Evolutionary conservation across 208 protist species (phyloP).

Genomic region (Trypanosoma caninum): DNA sequence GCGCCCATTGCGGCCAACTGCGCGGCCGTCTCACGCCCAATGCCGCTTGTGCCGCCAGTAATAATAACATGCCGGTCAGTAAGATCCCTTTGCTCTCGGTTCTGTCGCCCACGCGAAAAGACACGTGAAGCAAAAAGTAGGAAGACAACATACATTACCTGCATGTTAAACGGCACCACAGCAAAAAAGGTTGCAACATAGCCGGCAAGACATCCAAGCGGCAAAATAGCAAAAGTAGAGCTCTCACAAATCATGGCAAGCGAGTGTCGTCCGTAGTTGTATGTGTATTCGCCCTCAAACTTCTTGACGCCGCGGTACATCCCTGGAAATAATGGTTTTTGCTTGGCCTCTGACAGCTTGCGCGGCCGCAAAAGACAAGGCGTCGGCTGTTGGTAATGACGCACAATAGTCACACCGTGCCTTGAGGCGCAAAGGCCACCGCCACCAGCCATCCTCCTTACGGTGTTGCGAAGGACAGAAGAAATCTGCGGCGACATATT

Average conservation of each 20-base stretch:
- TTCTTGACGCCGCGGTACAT: slow-evolving; percentile 39
- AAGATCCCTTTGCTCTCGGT: slow-evolving; percentile 39
- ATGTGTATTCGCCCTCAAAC: slow-evolving; percentile 78
- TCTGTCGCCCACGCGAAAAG: slow-evolving; percentile 40
- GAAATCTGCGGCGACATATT: no score
- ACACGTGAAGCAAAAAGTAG: slow-evolving; percentile 36
- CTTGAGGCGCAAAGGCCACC: neutral
- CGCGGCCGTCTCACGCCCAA: slow-evolving; percentile 62
- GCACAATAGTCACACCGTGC: neutral
- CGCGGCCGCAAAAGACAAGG: slow-evolving; percentile 9
- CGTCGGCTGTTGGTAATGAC: slow-evolving; percentile 10
- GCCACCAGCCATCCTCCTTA: neutral
- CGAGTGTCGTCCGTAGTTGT: slow-evolving; percentile 71
- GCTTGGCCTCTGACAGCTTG: slow-evolving; percentile 55
- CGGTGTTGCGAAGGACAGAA: neutral
- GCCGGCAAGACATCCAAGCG: slow-evolving; percentile 48
- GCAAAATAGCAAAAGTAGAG: slow-evolving; percentile 41
- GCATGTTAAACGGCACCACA: slow-evolving; percentile 28
- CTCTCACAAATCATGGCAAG: slow-evolving; percentile 61
- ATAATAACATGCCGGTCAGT: slow-evolving; percentile 53
- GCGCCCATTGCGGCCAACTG: slow-evolving; percentile 69
- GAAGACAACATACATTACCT: slow-evolving; percentile 37
- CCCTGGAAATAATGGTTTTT: slow-evolving; percentile 61
- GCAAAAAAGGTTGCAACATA: slow-evolving; percentile 37
- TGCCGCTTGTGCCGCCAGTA: slow-evolving; percentile 73